phyloP scores from a whole-genome alignment of 2,329 filamentous ascomycete species.

The Fusarium sp. region DNA sequence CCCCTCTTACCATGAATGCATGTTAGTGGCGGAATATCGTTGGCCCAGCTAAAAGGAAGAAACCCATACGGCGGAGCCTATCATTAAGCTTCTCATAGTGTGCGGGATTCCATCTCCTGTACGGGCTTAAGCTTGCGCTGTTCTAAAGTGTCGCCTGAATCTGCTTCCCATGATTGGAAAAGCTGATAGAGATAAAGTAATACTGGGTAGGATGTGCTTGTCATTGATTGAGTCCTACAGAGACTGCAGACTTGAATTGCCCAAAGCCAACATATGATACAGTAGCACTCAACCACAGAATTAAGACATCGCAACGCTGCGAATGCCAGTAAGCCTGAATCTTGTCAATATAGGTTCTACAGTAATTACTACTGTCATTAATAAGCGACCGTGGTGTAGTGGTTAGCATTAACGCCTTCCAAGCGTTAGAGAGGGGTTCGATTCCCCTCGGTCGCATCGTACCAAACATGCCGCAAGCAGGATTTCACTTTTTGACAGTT shows the following conservation, averaged over 20 bases:
- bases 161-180: not conserved
- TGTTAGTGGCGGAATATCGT: not conserved
- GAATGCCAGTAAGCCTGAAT: not conserved
- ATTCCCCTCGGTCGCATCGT: conserved; percentile 10
- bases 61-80: not conserved
- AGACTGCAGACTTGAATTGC: not conserved
- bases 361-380: accelerated
- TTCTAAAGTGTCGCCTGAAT: not conserved
- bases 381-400: conserved; percentile 19
- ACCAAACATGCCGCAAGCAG: accelerated
- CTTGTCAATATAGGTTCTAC: accelerated
- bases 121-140: not conserved
- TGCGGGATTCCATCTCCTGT: not conserved
- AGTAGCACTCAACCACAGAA: not conserved
- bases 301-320: no score
- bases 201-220: not conserved
- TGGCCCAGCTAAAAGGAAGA: not conserved
- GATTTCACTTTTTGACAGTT: accelerated
- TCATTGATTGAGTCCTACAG: no score
- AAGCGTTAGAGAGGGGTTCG: conserved; percentile 25
- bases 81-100: not conserved
- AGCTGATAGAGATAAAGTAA: no score
- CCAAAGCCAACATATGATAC: not conserved
- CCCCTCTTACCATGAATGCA: not conserved
- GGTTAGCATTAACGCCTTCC: conserved; percentile 27